Evolutionary conservation across 768 basidiomycete genomes (phyloP), one percentile per base, ranked within the genome.

Genomic region (Lactarius akahatsu): DNA sequence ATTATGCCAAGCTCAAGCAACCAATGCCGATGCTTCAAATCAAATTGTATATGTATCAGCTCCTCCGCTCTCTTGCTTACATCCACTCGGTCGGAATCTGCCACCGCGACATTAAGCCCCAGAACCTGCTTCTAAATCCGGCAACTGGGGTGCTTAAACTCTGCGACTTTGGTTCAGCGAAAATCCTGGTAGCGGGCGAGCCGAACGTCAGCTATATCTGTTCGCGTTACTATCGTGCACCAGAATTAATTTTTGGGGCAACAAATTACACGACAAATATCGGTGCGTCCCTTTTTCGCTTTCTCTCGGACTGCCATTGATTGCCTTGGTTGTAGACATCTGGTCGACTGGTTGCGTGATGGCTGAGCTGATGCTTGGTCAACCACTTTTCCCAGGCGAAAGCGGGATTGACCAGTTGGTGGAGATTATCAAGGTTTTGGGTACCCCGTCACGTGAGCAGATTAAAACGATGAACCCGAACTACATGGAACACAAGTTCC

Each of bases 381-480:
- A 98, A 76, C 97, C 97, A 34, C 83, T 99, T 63, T 99, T 99
- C 86, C 97, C 97, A 3, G 97, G 97, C 67, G 97, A 99, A 81
- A 93, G 91, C 75, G 96, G 96, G 28, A 99, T 99, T 74, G 97
- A 99, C 79, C 97, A 99, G 80, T 77, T 99, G 73, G 97, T 99
- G 64, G 97, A 99, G 80, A 99, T 99, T 73, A 99, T 99, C 88
- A 99, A 99, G 78, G 95, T 99, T 54, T 86, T 99, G 62, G 97
- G 97, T 18, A 99, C 97, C 26, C 97, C 97, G 2, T 96, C 97
- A 66, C 83, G 96, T 71, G 97, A 98, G 76, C 97, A 99, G 78
- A 99, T 99, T 86, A 98, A 99, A 88, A 98, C 97, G 72, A 99
- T 99, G 97, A 99, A 99, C 79, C 97, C 97, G 63, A 99, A 99